Base-by-base conservation (phyloP, 2,329 filamentous ascomycete genomes). In the Chaetomiaceae sp. region DNA sequence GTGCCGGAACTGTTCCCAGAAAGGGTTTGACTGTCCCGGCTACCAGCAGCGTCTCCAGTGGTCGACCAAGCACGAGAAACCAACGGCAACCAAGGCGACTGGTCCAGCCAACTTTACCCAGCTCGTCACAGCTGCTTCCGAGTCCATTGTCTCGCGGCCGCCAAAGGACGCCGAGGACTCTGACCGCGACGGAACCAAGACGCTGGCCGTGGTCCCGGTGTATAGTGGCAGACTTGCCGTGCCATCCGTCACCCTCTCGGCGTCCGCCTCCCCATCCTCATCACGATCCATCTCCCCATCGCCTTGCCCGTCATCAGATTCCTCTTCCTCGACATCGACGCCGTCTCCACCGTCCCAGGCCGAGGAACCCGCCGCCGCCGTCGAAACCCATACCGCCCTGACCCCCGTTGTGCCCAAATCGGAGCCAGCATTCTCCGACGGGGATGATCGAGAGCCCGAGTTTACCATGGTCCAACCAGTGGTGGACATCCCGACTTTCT, bases 1-100 rank as follows among this genome's bases (percentile, higher is more conserved):
- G 5, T 64, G 62, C 49, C 52, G 51, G 14, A 63, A 63, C 47
- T 64, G 62, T 48, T 39, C 50, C 19, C 59, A 59, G 41, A 62
- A 62, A 34, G 55, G 58, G 14, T 47, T 60, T 35, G 57, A 57
- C 12, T 64, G 62, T 44, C 61, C 61, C 1, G 62, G 62, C 39
- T 64, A 64, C 37, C 59, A 61, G 35, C 57, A 61, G 35, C 58
- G 59, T 25, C 57, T 64, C 10, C 61, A 62, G 41, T 64, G 62
- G 62, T 62, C 60, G 20, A 63, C 62, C 37, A 63, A 63, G 30
- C 59, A 63, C 53, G 60, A 63, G 34, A 48, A 53, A 16, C 54
- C 55, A 19, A 44, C 49, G 10, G 37, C 54, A 12, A 49, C 55
- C 27, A 55, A 45, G 33, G 25, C 55, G 12, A 55, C 37, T 42